Percentiles rank a stretch among this genome's conserved stretches.
Conservation (phyloP, 176 grass and related monocot genomes). For the Phragmites australis region DNA sequence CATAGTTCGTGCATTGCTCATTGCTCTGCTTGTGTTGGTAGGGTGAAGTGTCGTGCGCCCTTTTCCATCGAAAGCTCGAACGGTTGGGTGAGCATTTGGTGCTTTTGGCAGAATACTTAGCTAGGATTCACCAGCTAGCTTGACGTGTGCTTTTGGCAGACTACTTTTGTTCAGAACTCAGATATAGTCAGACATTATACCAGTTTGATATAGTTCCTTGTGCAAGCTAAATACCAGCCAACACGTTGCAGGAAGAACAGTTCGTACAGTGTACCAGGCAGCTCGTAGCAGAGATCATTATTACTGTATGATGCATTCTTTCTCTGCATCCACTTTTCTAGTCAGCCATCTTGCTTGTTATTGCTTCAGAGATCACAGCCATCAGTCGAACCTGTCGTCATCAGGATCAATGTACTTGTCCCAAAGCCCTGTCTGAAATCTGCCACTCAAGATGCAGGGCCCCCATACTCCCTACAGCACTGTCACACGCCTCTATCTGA, state of each 20-base stretch:
- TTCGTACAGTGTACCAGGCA: background rate
- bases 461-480: background rate
- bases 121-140: background rate
- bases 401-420: constrained; percentile 8
- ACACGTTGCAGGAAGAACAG: background rate
- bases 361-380: background rate
- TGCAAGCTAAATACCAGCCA: background rate
- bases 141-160: background rate
- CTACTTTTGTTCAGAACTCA: background rate
- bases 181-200: background rate
- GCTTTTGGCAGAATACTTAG: background rate
- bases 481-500: background rate
- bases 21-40: background rate
- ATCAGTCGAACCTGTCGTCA: background rate
- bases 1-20: background rate
- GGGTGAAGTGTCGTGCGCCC: background rate
- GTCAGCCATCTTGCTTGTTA: background rate
- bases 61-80: background rate
- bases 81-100: background rate
- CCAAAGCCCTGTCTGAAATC: background rate
- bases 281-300: background rate
- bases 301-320: background rate
- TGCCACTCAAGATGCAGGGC: background rate
- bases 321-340: background rate
- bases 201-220: too few species aligned